These are phyloP conservation scores for Prunella vulgaris DNA, from an alignment of 257 asterid genomes.

Conservation along the genomic window DNA sequence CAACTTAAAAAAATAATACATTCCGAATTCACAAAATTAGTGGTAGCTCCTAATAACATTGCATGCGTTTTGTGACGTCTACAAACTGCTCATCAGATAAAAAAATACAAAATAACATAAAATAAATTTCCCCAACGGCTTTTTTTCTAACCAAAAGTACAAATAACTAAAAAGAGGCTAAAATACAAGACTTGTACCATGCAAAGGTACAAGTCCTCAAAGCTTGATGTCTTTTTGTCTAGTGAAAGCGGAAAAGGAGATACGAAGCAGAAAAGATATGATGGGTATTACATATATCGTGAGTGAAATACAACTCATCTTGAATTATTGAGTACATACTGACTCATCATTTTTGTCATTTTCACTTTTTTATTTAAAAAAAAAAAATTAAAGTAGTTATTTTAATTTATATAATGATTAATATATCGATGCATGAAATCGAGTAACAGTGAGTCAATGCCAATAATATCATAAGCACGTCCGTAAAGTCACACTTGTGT, in stretches of 20 bases:
- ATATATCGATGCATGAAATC: neutral
- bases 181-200: neutral
- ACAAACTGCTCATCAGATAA: neutral
- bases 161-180: neutral
- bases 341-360: conserved; percentile 22
- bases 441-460: conserved; percentile 24
- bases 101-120: neutral
- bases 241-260: neutral
- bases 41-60: no score
- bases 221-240: neutral
- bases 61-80: neutral
- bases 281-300: neutral
- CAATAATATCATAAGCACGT: neutral
- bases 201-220: neutral
- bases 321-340: conserved; percentile 23
- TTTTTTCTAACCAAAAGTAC: neutral
- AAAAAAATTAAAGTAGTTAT: no score
- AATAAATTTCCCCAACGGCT: neutral
- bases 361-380: neutral
- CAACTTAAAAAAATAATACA: no score
- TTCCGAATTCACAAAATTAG: no score
- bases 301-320: conserved; percentile 25
- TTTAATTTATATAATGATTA: neutral
- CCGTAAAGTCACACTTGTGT: neutral
- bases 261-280: neutral